Conservation (phyloP, 805 yeast species). For the Nakazawaea ernobii region DNA sequence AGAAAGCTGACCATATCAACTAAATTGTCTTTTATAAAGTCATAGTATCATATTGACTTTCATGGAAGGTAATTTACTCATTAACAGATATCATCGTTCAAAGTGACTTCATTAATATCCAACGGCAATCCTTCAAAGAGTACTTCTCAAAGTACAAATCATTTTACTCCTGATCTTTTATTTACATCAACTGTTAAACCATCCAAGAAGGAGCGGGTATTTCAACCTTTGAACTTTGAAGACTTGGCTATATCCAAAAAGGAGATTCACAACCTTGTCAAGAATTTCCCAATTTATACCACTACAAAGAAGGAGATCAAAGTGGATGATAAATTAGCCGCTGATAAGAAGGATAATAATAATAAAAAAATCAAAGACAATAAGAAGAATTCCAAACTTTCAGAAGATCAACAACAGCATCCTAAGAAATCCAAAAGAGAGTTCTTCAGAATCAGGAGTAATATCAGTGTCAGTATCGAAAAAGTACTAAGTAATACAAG, state of each 20-base stretch:
- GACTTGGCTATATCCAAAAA: conserved; percentile 2
- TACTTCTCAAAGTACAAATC: background rate
- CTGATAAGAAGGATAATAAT: background rate
- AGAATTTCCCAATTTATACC: conserved; percentile 5
- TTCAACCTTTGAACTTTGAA: background rate
- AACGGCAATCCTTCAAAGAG: background rate
- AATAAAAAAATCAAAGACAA: background rate
- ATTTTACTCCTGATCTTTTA: background rate
- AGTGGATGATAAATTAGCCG: background rate
- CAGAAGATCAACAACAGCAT: background rate
- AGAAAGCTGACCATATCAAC: too few relatives aligned
- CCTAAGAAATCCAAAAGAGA: background rate
- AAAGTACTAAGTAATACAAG: conserved; percentile 4
- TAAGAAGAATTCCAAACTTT: background rate
- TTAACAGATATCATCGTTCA: background rate
- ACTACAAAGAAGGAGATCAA: background rate
- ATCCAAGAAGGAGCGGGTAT: background rate
- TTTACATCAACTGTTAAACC: background rate
- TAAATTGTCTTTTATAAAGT: too few relatives aligned
- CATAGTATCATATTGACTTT: too few relatives aligned
- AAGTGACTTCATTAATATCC: conserved; percentile 4
- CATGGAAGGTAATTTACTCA: too few relatives aligned
- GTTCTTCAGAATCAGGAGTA: conserved; percentile 3
- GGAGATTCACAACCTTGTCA: conserved; percentile 5
- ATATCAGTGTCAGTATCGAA: conserved; percentile 8